These are phyloP conservation scores for Eucalyptus marginata DNA, from an alignment of 345 rosid genomes.

Conservation along the genomic window DNA sequence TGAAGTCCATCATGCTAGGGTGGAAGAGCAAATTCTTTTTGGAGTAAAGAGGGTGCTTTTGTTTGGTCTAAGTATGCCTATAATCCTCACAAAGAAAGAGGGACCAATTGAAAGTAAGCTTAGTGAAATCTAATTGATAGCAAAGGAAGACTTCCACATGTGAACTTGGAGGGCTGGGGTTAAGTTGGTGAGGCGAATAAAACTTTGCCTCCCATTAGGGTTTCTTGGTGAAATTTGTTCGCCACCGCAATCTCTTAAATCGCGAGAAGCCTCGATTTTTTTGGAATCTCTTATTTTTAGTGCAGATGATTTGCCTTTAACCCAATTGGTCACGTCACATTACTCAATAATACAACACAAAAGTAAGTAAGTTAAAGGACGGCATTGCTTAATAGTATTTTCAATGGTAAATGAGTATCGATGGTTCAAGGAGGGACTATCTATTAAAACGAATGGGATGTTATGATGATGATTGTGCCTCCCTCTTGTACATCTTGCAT, in stretches of 20 bases:
- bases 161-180: not conserved
- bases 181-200: not conserved
- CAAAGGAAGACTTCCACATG: not conserved
- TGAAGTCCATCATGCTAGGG: not conserved
- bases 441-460: not conserved
- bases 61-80: not conserved
- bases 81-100: not conserved
- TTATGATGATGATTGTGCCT: constrained; percentile 18
- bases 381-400: not conserved
- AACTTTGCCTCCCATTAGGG: not conserved
- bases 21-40: not conserved
- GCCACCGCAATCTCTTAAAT: not conserved
- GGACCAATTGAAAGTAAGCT: not conserved
- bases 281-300: not conserved
- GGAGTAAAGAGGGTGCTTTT: not conserved
- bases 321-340: not conserved
- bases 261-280: not conserved
- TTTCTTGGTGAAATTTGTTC: not conserved
- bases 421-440: not conserved
- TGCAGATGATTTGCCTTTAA: not conserved
- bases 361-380: not conserved
- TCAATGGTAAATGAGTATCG: not conserved
- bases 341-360: not conserved
- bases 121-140: not conserved
- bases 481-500: constrained; percentile 7